Percentiles rank a stretch among this genome's conserved stretches.
phyloP scores from a whole-genome alignment of 306 rosid species.

The Vigna mungo region DNA sequence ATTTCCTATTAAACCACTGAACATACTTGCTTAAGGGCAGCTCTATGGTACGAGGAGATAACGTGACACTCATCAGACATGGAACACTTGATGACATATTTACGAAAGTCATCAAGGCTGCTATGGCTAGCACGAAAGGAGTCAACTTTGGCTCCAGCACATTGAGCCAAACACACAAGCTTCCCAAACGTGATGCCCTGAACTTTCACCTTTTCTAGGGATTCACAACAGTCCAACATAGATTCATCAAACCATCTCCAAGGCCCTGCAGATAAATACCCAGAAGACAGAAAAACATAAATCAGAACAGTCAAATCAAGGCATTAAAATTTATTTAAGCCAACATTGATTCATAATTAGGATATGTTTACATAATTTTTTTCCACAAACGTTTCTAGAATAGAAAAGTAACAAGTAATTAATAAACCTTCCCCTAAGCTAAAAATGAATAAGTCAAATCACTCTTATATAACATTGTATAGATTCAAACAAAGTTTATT shows the following conservation, averaged over 20 bases:
- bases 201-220: slow-evolving; percentile 80
- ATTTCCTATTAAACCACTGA: slow-evolving; percentile 11
- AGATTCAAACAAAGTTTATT: too few species aligned
- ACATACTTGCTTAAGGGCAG: slow-evolving; percentile 79
- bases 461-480: too few species aligned
- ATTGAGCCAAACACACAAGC: slow-evolving; percentile 87
- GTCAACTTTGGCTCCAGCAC: slow-evolving; percentile 97
- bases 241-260: slow-evolving; percentile 99
- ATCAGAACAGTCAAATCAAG: neutral
- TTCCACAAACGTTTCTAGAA: too few species aligned
- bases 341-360: neutral
- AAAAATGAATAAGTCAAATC: too few species aligned
- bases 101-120: slow-evolving; percentile 72
- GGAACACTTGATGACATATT: slow-evolving; percentile 67
- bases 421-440: too few species aligned
- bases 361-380: too few species aligned
- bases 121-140: slow-evolving; percentile 76
- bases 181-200: slow-evolving; percentile 92
- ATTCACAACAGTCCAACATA: slow-evolving; percentile 95
- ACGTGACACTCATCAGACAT: slow-evolving; percentile 79
- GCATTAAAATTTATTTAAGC: neutral
- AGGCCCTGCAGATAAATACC: slow-evolving; percentile 65
- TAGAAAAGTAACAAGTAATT: too few species aligned
- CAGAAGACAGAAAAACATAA: neutral
- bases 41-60: slow-evolving; percentile 84